Conservation (phyloP, 345 rosid species). For the Hibiscus mutabilis region DNA sequence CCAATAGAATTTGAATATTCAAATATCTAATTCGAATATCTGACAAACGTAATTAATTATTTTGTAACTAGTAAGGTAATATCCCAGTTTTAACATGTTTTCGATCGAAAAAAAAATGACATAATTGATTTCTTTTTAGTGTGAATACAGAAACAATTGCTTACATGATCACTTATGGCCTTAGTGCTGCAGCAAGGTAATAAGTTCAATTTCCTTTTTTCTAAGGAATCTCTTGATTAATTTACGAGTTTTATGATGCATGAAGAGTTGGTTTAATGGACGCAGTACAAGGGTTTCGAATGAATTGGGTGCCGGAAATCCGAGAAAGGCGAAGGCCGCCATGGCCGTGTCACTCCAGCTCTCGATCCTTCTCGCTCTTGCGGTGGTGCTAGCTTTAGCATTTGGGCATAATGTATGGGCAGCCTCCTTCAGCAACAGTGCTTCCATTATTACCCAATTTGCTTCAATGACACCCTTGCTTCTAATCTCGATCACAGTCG, state of each 20-base stretch:
- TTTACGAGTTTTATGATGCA: background rate
- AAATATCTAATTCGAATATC: too few species aligned
- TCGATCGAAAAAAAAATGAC: too few species aligned
- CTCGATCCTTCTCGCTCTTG: conserved; percentile 43
- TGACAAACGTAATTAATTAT: too few species aligned
- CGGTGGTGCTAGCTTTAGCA: conserved; percentile 33
- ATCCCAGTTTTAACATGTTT: too few species aligned
- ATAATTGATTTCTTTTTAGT: conserved; percentile 15
- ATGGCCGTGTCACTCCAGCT: conserved; percentile 44
- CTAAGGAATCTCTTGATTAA: background rate
- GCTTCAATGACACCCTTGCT: conserved; percentile 54
- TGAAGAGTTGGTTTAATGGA: background rate
- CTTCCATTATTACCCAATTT: conserved; percentile 31
- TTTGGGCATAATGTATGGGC: conserved; percentile 62
- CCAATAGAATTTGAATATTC: too few species aligned
- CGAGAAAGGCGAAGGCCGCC: conserved; percentile 43
- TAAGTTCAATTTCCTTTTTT: conserved; percentile 14
- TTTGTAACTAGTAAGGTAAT: too few species aligned
- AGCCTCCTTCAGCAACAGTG: conserved; percentile 42
- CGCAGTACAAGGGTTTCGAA: conserved; percentile 78
- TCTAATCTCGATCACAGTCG: conserved; percentile 47
- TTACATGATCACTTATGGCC: conserved; percentile 64
- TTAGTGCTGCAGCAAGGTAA: conserved; percentile 83
- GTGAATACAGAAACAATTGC: conserved; percentile 61
- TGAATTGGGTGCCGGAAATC: conserved; percentile 60